A percentile compares a stretch with the other conserved stretches of the same genome.
phyloP scores from a whole-genome alignment of 179 eudicot genomes.

The Patellifolia procumbens region DNA sequence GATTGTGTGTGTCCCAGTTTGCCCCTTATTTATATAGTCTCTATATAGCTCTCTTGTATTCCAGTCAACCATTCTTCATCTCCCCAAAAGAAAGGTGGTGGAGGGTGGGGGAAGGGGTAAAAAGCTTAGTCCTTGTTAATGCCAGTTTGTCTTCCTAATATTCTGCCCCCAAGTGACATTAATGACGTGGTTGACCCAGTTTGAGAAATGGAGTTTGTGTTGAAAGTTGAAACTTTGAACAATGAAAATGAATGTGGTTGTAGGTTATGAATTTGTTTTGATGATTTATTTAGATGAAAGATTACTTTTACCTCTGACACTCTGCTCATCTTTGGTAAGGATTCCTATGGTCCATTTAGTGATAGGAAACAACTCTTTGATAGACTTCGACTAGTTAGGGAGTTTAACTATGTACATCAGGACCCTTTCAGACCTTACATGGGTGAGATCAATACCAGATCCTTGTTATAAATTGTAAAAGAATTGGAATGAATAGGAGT shows the following conservation, averaged over 20 bases:
- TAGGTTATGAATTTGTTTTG: not conserved
- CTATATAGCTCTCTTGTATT: not conserved
- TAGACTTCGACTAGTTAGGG: not conserved
- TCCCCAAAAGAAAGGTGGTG: not conserved
- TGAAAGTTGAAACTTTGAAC: not conserved
- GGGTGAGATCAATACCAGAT: not conserved
- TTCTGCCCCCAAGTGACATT: too few species aligned
- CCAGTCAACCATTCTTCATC: not conserved
- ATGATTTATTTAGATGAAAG: not conserved
- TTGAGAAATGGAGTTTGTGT: not conserved
- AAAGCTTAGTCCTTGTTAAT: not conserved
- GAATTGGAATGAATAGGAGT: not conserved
- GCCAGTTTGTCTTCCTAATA: not conserved
- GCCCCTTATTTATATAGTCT: not conserved
- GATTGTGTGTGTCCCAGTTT: conserved; percentile 1
- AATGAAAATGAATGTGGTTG: not conserved
- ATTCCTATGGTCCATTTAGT: not conserved
- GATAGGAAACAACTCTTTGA: not conserved
- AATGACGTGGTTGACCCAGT: not conserved
- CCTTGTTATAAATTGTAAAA: not conserved
- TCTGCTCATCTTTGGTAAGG: not conserved
- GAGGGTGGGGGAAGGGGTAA: not conserved
- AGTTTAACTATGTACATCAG: not conserved
- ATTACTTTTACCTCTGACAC: not conserved
- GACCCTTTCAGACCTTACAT: not conserved